Percentiles rank a stretch among this genome's conserved stretches.
Evolutionary conservation across 768 basidiomycete species (phyloP).

Genomic region (Macrolepiota albuminosa): DNA sequence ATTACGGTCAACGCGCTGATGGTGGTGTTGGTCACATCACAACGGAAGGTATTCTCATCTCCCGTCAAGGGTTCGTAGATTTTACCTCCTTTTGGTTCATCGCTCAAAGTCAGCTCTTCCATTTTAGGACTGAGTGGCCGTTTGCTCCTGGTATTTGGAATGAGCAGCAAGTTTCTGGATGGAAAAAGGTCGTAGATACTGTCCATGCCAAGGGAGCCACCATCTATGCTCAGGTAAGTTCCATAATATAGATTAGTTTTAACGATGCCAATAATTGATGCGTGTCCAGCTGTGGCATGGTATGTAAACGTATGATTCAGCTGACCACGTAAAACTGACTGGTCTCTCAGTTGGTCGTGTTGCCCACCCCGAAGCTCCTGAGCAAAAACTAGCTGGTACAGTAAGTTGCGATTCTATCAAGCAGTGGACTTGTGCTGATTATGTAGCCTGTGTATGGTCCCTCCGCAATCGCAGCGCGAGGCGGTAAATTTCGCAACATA

Average conservation of each 20-base stretch:
- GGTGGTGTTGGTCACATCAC: conserved; percentile 32
- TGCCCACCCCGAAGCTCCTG: conserved; percentile 32
- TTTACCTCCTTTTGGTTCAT: not conserved
- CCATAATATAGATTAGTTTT: not conserved
- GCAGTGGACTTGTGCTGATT: not conserved
- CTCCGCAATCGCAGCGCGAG: conserved; percentile 37
- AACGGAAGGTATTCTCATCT: conserved; percentile 33
- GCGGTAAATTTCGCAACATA: conserved; percentile 35
- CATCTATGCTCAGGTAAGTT: conserved; percentile 39
- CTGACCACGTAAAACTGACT: not conserved
- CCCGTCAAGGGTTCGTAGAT: conserved; percentile 34
- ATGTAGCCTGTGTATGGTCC: conserved; percentile 39
- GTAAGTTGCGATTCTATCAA: too few species aligned
- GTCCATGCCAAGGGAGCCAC: conserved; percentile 41
- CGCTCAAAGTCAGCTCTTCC: not conserved
- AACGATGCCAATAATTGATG: not conserved
- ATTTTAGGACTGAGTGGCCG: conserved; percentile 36
- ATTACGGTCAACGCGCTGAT: conserved; percentile 32
- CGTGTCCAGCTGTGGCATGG: conserved; percentile 31
- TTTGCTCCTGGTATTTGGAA: conserved; percentile 45
- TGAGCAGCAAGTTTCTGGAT: conserved; percentile 35
- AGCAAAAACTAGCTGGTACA: conserved; percentile 31
- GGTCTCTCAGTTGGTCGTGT: conserved; percentile 27
- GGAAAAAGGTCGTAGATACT: conserved; percentile 42
- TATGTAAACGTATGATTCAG: conserved; percentile 13